Base-by-base conservation (phyloP, 2,329 filamentous ascomycete species). In the Pseudogymnoascus sp. region DNA sequence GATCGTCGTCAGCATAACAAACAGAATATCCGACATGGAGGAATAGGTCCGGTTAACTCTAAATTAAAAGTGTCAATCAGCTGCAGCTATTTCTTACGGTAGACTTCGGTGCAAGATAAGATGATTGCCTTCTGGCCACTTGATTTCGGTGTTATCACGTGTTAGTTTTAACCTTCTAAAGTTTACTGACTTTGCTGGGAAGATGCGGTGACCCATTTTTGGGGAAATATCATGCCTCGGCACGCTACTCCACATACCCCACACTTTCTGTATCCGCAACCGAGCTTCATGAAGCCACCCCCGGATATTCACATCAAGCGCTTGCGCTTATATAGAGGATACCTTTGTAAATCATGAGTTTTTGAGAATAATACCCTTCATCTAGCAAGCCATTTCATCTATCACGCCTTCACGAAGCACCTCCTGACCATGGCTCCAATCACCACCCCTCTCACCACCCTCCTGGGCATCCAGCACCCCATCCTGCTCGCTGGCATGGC, bases 401-500 rank as follows among this genome's bases (percentile, higher is more conserved):
- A 21, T 9, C 49, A 31, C n/a, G 6, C n/a, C 5, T 31, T 5
- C 49, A 36, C 28, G 12, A 56, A 56, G 9, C 9, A 34, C 28
- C 49, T 56, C 49, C 28, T 56, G 2, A 53, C 28, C 25, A 63
- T 63, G 62, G 59, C 64, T 56, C 80, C 86, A 65, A 88, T 95
- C 70, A 84, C 84, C 64, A 96, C 91, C 9, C 90, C 91, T 1
- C 83, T 96, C 38, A 93, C 88, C 67, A 80, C 80, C 62, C 86
- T 97, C 61, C 84, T 97, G 61, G 84, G 86, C 23, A 96, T 97
- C 76, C 80, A 88, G 68, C 92, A 97, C 77, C 93, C 93, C 42
- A 88, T 97, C 75, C 80, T 97, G 68, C 89, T 97, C 18, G 93
- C 93, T 36, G 93, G 93, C 71, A 97, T 97, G 93, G 93, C 93